phyloP scores from a whole-genome alignment of 805 yeast species.

The Diddensiella santjacobensis region DNA sequence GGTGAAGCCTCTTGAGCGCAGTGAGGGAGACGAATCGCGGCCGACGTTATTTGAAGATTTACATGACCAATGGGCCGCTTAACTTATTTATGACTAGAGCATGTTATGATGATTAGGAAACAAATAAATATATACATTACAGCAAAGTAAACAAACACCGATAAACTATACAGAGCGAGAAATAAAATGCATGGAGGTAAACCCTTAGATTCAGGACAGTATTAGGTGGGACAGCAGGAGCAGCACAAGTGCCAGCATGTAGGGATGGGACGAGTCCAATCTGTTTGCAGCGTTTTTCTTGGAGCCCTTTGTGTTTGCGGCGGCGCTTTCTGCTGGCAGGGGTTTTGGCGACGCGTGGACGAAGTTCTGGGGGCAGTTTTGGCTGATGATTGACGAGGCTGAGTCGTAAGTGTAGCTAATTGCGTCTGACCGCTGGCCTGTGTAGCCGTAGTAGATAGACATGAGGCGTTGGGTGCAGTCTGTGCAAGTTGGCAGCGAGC shows the following conservation, averaged over 20 bases:
- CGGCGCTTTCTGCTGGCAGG: slow-evolving; percentile 2
- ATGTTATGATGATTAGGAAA: not conserved
- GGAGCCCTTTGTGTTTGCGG: not conserved
- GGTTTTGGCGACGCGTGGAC: slow-evolving; percentile 11
- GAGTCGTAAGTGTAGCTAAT: slow-evolving; percentile 28
- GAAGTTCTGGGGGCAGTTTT: slow-evolving; percentile 21
- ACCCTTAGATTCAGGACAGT: not conserved
- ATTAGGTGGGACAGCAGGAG: not conserved
- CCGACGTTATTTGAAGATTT: slow-evolving; percentile 5
- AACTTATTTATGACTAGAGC: not conserved
- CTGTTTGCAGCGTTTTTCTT: not conserved
- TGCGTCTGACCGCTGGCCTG: slow-evolving; percentile 23
- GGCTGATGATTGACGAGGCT: slow-evolving; percentile 25
- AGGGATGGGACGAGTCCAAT: not conserved
- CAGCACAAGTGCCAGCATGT: not conserved
- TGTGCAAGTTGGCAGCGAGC: slow-evolving; percentile 24
- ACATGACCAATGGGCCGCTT: not conserved
- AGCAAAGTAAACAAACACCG: not conserved
- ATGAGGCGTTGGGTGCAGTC: slow-evolving; percentile 26
- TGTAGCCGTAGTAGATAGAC: slow-evolving; percentile 25
- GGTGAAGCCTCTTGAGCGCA: slow-evolving; percentile 33
- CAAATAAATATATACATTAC: not conserved
- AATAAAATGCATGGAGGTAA: too few relatives aligned
- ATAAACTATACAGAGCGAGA: too few relatives aligned
- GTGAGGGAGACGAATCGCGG: not conserved